phyloP scores from a whole-genome alignment of 192 early-diverging fungal species.

The Dissophora globulifera region DNA sequence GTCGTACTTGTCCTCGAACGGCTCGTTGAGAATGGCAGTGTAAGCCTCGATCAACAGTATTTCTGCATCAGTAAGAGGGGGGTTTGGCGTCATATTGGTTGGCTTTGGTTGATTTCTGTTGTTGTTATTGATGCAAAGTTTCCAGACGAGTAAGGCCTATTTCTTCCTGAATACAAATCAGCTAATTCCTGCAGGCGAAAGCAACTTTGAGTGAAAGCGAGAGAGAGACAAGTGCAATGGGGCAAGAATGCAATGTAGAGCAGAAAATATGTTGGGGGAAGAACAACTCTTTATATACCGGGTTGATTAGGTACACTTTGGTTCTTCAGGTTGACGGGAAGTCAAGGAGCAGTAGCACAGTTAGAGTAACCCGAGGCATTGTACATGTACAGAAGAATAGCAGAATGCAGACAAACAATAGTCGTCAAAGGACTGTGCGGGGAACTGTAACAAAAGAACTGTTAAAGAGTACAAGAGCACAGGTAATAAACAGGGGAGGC shows the following conservation, averaged over 20 bases:
- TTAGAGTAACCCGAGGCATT: no score
- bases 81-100: slow-evolving; percentile 6
- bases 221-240: not conserved
- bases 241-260: no score
- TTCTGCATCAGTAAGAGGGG: slow-evolving; percentile 22
- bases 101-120: not conserved
- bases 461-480: no score
- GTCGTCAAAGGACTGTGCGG: not conserved
- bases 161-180: not conserved
- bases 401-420: no score
- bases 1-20: slow-evolving; percentile 53
- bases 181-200: not conserved
- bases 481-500: no score
- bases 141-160: not conserved
- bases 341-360: no score
- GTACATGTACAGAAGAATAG: no score
- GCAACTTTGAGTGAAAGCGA: not conserved
- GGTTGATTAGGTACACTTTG: no score
- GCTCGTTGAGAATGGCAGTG: slow-evolving; percentile 31
- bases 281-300: no score
- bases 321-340: no score
- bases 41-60: slow-evolving; percentile 31
- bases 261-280: no score
- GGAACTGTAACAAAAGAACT: no score
- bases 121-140: not conserved